Evolutionary conservation across 495 filamentous ascomycete species (phyloP).

Genomic region (Talaromyces borbonicus): DNA sequence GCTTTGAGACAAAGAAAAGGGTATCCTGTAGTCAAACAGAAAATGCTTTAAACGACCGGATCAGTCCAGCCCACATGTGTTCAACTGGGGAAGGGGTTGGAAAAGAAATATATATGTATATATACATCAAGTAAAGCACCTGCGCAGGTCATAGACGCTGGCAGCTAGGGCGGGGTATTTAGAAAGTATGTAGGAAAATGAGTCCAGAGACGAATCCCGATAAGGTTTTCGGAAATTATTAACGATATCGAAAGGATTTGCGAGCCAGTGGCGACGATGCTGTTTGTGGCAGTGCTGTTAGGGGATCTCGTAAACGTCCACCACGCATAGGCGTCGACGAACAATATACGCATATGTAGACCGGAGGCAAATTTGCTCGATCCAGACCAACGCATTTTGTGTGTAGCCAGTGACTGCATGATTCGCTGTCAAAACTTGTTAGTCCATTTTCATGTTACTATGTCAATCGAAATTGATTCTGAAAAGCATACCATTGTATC

Average conservation of each 20-base stretch:
- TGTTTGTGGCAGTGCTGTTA: constrained; percentile 30
- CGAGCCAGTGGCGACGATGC: constrained; percentile 54
- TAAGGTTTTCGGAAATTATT: constrained; percentile 3
- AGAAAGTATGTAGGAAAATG: no score
- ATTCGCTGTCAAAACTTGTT: constrained; percentile 46
- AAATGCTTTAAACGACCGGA: background rate
- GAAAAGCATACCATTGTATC: constrained; percentile 65
- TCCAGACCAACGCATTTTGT: constrained; percentile 67
- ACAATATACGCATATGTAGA: constrained; percentile 77
- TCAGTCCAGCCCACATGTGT: background rate
- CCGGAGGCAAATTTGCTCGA: constrained; percentile 51
- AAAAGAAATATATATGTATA: background rate
- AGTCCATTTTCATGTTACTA: background rate
- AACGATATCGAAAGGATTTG: constrained; percentile 49
- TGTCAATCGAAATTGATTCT: background rate
- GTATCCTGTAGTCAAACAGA: constrained; percentile 8
- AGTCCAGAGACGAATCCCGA: no score
- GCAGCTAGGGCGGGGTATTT: no score
- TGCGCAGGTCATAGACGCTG: no score
- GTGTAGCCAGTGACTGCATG: constrained; percentile 80
- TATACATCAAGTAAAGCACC: background rate
- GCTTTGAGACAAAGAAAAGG: background rate
- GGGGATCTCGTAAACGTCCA: constrained; percentile 49
- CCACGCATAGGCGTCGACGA: constrained; percentile 63
- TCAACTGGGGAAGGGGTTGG: background rate